Percentiles rank a stretch among this genome's conserved stretches.
Evolutionary conservation across 164 flowering plant species (phyloP).

Genomic region (Piper betle): DNA sequence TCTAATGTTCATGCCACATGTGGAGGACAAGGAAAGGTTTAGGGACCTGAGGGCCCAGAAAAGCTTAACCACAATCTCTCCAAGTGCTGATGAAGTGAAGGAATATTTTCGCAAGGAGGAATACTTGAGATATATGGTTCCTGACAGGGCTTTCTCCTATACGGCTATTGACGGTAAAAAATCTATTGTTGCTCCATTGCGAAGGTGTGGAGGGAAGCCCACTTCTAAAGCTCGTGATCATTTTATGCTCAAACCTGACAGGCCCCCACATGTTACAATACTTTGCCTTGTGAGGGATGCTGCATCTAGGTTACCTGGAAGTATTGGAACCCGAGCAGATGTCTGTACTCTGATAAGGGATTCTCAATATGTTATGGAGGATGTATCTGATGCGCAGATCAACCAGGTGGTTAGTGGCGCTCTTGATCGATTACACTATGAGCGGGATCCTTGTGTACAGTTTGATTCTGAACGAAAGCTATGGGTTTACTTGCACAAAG

Average conservation of each 20-base stretch:
- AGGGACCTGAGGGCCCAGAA: conserved; percentile 89
- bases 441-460: conserved; percentile 93
- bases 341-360: conserved; percentile 93
- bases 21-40: conserved; percentile 92
- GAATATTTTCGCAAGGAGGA: conserved; percentile 83
- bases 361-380: conserved; percentile 90
- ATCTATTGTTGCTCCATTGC: conserved; percentile 87
- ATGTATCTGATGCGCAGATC: conserved; percentile 77
- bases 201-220: conserved; percentile 97
- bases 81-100: conserved; percentile 84
- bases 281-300: conserved; percentile 61
- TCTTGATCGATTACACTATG: conserved; percentile 92
- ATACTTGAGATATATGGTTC: conserved; percentile 71
- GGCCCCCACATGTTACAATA: conserved; percentile 95
- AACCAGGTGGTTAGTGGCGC: conserved; percentile 98
- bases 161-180: conserved; percentile 95
- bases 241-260: conserved; percentile 81
- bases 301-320: conserved; percentile 92
- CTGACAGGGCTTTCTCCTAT: conserved; percentile 88
- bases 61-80: conserved; percentile 74
- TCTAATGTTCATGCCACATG: conserved; percentile 37
- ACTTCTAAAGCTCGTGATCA: conserved; percentile 89
- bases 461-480: conserved; percentile 81
- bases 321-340: conserved; percentile 98
- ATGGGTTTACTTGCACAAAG: conserved; percentile 93